A percentile compares a stretch with the other conserved stretches of the same genome.
phyloP scores from a whole-genome alignment of 495 filamentous ascomycete species.

The Parmelia sp. region DNA sequence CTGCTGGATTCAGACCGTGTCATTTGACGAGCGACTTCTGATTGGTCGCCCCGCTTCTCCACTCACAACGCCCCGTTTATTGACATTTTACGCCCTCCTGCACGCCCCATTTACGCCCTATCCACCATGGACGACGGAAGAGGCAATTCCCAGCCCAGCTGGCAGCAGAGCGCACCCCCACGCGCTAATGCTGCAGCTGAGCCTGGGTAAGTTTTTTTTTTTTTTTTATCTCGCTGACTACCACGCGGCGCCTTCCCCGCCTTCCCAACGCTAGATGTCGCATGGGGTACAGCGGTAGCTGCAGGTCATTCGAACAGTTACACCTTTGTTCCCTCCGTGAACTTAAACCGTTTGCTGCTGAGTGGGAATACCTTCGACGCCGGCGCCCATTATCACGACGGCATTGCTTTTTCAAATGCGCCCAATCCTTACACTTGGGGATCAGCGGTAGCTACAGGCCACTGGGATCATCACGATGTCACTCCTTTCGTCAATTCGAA shows the following conservation, averaged over 20 bases:
- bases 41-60: conserved; percentile 1
- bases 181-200: neutral
- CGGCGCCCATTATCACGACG: neutral
- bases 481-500: neutral
- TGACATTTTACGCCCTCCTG: neutral
- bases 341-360: neutral
- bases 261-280: too few relatives aligned
- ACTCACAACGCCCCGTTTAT: neutral
- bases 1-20: neutral
- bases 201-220: neutral
- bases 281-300: too few relatives aligned
- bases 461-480: neutral
- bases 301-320: too few relatives aligned
- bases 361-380: too few relatives aligned
- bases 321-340: too few relatives aligned
- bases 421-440: neutral
- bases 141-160: neutral
- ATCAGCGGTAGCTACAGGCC: neutral
- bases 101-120: neutral
- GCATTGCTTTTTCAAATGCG: too few relatives aligned
- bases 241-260: too few relatives aligned
- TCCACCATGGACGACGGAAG: neutral
- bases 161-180: neutral
- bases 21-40: neutral
- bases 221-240: too few relatives aligned